These are phyloP conservation scores for Arachnomyces sp. DNA, from an alignment of 2,329 filamentous ascomycete genomes.

Conservation along the genomic window DNA sequence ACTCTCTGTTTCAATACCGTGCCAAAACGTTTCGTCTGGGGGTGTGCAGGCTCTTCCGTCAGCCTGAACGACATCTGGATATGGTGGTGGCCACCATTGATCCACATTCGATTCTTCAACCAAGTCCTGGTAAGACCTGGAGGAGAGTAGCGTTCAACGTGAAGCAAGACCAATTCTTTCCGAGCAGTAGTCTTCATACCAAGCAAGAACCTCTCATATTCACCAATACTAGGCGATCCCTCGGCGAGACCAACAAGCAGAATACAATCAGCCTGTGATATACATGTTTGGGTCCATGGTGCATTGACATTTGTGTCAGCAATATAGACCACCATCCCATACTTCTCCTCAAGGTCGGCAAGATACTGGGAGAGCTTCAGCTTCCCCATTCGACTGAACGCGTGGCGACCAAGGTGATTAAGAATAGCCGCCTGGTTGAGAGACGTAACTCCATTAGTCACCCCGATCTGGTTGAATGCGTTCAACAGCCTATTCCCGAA, in stretches of 20 bases:
- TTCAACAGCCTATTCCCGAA: constrained; percentile 85
- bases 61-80: constrained; percentile 88
- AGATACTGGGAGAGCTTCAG: constrained; percentile 91
- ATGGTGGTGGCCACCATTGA: constrained; percentile 95
- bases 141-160: constrained; percentile 77
- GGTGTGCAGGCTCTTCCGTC: constrained; percentile 66
- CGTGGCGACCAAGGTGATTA: constrained; percentile 89
- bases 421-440: constrained; percentile 90
- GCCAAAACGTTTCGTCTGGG: constrained; percentile 68
- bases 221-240: constrained; percentile 79
- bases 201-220: constrained; percentile 91
- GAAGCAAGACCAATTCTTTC: constrained; percentile 83
- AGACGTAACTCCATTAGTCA: constrained; percentile 80
- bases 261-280: constrained; percentile 93
- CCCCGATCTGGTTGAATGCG: constrained; percentile 80
- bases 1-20: constrained; percentile 84
- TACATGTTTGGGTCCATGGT: constrained; percentile 97
- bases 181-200: constrained; percentile 95
- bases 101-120: constrained; percentile 90
- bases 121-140: constrained; percentile 80
- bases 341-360: constrained; percentile 94
- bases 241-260: constrained; percentile 86
- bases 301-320: constrained; percentile 96
- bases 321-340: constrained; percentile 88
- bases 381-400: constrained; percentile 96